Evolutionary conservation across 2,329 filamentous ascomycete species (phyloP), one percentile per base, ranked within the genome.

Genomic region (Dendryphion nanum): DNA sequence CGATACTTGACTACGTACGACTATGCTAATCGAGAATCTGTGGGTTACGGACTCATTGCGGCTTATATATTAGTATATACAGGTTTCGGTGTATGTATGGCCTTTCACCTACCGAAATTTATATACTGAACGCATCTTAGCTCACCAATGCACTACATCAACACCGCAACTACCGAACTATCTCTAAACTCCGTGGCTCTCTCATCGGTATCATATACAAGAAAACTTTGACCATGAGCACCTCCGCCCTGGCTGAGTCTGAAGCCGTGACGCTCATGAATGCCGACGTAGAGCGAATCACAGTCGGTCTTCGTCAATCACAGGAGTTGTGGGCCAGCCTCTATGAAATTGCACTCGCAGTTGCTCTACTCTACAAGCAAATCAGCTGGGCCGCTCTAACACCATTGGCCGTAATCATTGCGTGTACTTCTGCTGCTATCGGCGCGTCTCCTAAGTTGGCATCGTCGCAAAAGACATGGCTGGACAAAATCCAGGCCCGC

Each of bases 221-320:
- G 15, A 36, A 42, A 23, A 48, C 45, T 6, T n/a, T 46, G 3
- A 38, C 33, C 2, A 35, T 48, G 29, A 47, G 37, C 34, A 35
- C 36, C 4, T 36, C 37, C 5, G 36, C 40, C 1, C 30, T 45
- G 13, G 38, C 35, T 8, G 45, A 48, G 17, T 44, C 42, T 4
- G 45, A 37, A 23, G 42, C 48, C 10, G 38, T 51, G 2, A 44
- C 48, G 2, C 33, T 51, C 5, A 51, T 51, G 48, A 44, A 38
- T 18, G 37, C 48, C 6, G 48, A 51, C 18, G 39, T 45, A 20
- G 45, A 51, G 23, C 40, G 48, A 21, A 51, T 51, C 13, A 37
- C 36, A 1, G 30, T 31, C 24, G 41, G 45, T 15, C 33, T 45
- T 10, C 24, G 29, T 7, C 34, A 44, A 7, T 35, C 35, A 4